These are phyloP conservation scores for Paraphoma sp. DNA, from an alignment of 2,329 filamentous ascomycete genomes.

Conservation along the genomic window DNA sequence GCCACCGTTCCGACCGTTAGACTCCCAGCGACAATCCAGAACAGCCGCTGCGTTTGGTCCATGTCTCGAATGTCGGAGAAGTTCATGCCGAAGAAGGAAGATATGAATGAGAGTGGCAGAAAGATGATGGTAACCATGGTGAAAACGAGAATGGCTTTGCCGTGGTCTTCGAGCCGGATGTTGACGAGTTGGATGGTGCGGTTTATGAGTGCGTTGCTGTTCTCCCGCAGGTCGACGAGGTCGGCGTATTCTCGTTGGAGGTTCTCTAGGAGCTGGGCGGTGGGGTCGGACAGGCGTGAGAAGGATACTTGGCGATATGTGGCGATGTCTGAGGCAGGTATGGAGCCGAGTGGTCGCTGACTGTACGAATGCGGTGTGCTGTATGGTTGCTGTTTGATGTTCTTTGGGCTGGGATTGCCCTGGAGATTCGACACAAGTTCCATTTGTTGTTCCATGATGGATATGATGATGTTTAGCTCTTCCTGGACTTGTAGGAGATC, in stretches of 20 bases:
- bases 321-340: slow-evolving; percentile 31
- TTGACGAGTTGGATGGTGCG: slow-evolving; percentile 55
- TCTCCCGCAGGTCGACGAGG: slow-evolving; percentile 50
- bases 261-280: slow-evolving; percentile 50
- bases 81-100: slow-evolving; percentile 55
- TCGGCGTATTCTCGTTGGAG: slow-evolving; percentile 50
- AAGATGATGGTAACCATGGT: slow-evolving; percentile 55
- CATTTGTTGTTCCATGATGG: slow-evolving; percentile 52
- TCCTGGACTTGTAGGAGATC: slow-evolving; percentile 54
- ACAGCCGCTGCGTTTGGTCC: slow-evolving; percentile 46
- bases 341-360: slow-evolving; percentile 13
- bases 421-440: slow-evolving; percentile 45
- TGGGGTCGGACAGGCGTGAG: slow-evolving; percentile 45
- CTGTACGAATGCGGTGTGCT: slow-evolving; percentile 12
- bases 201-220: slow-evolving; percentile 52
- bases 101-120: slow-evolving; percentile 53
- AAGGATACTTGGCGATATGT: slow-evolving; percentile 49
- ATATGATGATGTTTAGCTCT: slow-evolving; percentile 54
- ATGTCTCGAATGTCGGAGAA: slow-evolving; percentile 50
- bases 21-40: slow-evolving; percentile 50
- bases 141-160: slow-evolving; percentile 53
- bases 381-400: slow-evolving; percentile 10
- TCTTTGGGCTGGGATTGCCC: slow-evolving; percentile 11
- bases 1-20: slow-evolving; percentile 49
- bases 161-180: slow-evolving; percentile 54